Evolutionary conservation across 1,284 basidiomycete species (phyloP).

Genomic region (Amylostereum areolatum): DNA sequence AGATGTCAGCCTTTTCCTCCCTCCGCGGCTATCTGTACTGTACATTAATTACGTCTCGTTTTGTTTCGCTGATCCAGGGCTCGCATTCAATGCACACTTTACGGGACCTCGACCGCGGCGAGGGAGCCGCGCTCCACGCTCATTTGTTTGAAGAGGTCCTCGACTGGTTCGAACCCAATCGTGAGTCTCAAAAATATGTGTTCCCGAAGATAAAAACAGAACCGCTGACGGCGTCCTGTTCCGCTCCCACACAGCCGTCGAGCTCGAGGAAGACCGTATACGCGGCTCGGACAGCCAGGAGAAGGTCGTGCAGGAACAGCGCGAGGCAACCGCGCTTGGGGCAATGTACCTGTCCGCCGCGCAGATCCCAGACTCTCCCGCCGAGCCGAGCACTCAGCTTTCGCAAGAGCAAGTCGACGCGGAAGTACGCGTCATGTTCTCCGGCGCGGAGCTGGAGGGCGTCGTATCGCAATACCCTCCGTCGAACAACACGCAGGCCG

Average conservation of each 20-base stretch:
- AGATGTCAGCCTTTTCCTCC: conserved; percentile 61
- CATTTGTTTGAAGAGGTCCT: conserved; percentile 76
- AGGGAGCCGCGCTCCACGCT: conserved; percentile 75
- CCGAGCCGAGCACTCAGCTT: conserved; percentile 55
- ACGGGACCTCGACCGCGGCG: conserved; percentile 78
- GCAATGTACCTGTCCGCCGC: conserved; percentile 63
- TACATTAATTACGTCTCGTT: conserved; percentile 47
- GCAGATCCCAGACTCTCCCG: conserved; percentile 72
- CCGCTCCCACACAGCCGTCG: conserved; percentile 39
- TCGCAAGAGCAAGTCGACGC: conserved; percentile 64
- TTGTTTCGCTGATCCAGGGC: conserved; percentile 47
- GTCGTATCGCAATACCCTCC: conserved; percentile 31
- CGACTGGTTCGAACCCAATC: conserved; percentile 73
- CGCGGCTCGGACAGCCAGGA: conserved; percentile 65
- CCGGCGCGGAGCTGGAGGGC: conserved; percentile 60
- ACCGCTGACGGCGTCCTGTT: too few relatives aligned
- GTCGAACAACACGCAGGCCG: conserved; percentile 21
- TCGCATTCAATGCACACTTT: conserved; percentile 58
- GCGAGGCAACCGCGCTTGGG: conserved; percentile 69
- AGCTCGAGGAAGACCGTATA: conserved; percentile 32
- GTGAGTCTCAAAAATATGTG: conserved; percentile 37
- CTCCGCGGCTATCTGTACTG: conserved; percentile 32
- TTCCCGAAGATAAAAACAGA: too few relatives aligned
- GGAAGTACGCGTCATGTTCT: conserved; percentile 56
- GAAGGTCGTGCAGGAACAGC: conserved; percentile 60